Evolutionary conservation across 306 rosid species (phyloP).

Genomic region (Heteromeles arbutifolia): DNA sequence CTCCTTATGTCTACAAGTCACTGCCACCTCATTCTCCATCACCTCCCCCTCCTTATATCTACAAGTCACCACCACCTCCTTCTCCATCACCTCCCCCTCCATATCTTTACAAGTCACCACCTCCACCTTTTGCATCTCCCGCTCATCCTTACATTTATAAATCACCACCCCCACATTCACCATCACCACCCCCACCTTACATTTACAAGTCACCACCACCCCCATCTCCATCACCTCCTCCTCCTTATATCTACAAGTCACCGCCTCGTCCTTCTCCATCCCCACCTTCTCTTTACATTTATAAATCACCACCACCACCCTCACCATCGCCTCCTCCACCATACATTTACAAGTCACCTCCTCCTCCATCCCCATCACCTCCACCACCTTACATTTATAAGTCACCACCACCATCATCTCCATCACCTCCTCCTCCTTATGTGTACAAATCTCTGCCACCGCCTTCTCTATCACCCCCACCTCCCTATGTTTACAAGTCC

Average conservation of each 20-base stretch:
- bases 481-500: too few relatives aligned
- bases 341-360: conserved; percentile 6
- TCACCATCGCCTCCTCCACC: too few relatives aligned
- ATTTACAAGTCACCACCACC: background rate
- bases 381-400: too few relatives aligned
- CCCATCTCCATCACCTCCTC: background rate
- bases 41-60: background rate
- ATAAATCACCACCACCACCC: too few relatives aligned
- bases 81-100: too few relatives aligned
- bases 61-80: background rate
- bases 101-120: too few relatives aligned
- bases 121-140: background rate
- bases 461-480: too few relatives aligned
- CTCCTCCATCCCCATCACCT: conserved; percentile 4
- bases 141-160: background rate
- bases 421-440: too few relatives aligned
- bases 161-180: conserved; percentile 1
- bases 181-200: background rate
- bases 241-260: conserved; percentile 3
- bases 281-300: background rate
- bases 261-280: background rate
- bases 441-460: too few relatives aligned
- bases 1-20: background rate
- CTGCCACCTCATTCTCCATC: background rate
- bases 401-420: too few relatives aligned